A percentile compares a stretch with the other conserved stretches of the same genome.
These are phyloP conservation scores for Linderniella brevidens DNA, from an alignment of 257 asterid species.

Conservation along the genomic window DNA sequence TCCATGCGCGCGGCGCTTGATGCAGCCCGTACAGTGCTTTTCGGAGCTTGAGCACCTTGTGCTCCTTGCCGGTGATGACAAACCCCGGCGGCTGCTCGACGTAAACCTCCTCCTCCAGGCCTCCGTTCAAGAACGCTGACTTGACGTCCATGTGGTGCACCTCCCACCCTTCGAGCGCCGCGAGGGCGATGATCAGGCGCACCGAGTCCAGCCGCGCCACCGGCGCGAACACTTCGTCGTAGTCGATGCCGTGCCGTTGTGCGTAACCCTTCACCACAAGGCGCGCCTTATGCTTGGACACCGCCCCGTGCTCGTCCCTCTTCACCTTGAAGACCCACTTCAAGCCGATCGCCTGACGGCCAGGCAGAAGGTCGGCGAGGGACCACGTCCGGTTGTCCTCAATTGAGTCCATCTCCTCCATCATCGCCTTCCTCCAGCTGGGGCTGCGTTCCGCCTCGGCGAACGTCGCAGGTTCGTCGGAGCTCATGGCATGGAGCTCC, in stretches of 20 bases:
- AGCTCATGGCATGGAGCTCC: neutral
- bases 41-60: neutral
- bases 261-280: neutral
- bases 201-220: neutral
- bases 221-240: neutral
- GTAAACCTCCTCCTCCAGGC: neutral
- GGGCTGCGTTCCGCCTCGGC: neutral
- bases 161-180: neutral
- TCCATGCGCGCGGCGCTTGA: slow-evolving; percentile 1
- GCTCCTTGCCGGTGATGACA: neutral
- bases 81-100: neutral
- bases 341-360: neutral
- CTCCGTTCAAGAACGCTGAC: neutral
- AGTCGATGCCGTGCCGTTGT: neutral
- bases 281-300: neutral
- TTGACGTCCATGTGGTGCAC: neutral
- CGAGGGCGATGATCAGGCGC: neutral
- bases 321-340: slow-evolving; percentile 2
- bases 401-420: neutral
- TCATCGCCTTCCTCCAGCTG: neutral
- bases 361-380: neutral
- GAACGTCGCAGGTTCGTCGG: neutral
- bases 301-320: neutral
- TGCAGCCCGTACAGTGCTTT: neutral
- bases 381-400: neutral